Percentiles rank a stretch among this genome's conserved stretches.
Evolutionary conservation across 768 basidiomycete species (phyloP).

Genomic region (Strobilomyces echinocephalus): DNA sequence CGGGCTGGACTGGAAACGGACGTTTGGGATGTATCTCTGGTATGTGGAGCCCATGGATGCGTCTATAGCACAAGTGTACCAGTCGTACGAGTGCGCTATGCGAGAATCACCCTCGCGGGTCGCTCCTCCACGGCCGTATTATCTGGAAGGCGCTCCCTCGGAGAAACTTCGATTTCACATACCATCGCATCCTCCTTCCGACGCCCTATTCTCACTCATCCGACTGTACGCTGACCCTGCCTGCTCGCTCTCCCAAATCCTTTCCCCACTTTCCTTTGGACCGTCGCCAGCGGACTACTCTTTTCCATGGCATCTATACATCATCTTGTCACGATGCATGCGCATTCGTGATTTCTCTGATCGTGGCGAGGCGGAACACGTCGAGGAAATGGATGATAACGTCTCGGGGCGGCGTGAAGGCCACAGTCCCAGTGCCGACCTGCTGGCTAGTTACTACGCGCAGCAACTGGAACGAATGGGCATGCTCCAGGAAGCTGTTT

Average conservation of each 20-base stretch:
- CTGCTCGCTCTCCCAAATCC: slow-evolving; percentile 61
- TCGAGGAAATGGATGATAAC: slow-evolving; percentile 35
- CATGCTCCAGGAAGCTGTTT: slow-evolving; percentile 79
- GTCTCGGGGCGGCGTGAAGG: slow-evolving; percentile 57
- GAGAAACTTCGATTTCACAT: slow-evolving; percentile 38
- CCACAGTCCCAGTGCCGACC: slow-evolving; percentile 79
- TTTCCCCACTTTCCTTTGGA: slow-evolving; percentile 70
- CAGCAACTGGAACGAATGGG: slow-evolving; percentile 78
- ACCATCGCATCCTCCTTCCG: slow-evolving; percentile 44
- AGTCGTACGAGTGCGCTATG: slow-evolving; percentile 48
- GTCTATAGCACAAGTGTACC: slow-evolving; percentile 64
- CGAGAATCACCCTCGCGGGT: slow-evolving; percentile 38
- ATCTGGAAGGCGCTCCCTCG: slow-evolving; percentile 34
- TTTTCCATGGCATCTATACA: slow-evolving; percentile 89
- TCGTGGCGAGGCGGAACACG: slow-evolving; percentile 46
- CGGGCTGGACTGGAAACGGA: slow-evolving; percentile 90
- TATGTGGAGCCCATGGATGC: slow-evolving; percentile 70
- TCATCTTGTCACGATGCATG: slow-evolving; percentile 79
- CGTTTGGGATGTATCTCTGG: slow-evolving; percentile 89
- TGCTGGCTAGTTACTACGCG: slow-evolving; percentile 80
- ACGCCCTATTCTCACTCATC: slow-evolving; percentile 80
- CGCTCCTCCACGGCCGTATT: slow-evolving; percentile 58
- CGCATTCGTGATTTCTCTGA: slow-evolving; percentile 86
- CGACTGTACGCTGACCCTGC: slow-evolving; percentile 70
- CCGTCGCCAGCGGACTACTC: slow-evolving; percentile 76